Conservation (phyloP, 305 asterid species). For the Solanum hybrid region DNA sequence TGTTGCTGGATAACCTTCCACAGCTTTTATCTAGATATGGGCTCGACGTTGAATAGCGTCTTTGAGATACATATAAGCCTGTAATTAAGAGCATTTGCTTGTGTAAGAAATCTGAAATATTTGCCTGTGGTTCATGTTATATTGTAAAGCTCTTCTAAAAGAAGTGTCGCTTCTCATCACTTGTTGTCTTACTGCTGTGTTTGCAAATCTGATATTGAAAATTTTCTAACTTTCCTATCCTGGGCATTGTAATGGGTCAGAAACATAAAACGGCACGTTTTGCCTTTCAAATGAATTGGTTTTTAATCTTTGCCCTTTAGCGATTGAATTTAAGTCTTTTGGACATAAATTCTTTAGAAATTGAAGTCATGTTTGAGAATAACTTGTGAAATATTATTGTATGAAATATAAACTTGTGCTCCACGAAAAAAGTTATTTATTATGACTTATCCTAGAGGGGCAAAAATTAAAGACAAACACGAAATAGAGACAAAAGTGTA, state of each 20-base stretch:
- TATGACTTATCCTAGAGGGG: not conserved
- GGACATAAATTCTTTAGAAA: not conserved
- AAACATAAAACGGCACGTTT: not conserved
- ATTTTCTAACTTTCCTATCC: not conserved
- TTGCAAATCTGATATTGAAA: not conserved
- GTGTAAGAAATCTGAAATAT: not conserved
- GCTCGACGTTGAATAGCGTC: constrained; percentile 12
- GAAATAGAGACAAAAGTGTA: not conserved
- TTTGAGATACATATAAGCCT: not conserved
- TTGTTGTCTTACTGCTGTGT: not conserved
- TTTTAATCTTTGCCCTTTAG: not conserved
- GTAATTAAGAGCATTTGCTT: not conserved
- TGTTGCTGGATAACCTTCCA: constrained; percentile 78
- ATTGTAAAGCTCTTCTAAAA: not conserved
- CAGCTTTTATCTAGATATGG: constrained; percentile 39
- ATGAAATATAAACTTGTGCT: not conserved
- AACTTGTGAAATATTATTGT: not conserved
- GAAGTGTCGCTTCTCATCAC: not conserved
- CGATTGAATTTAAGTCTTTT: not conserved
- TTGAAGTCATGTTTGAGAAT: not conserved
- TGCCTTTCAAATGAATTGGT: not conserved
- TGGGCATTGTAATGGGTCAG: not conserved
- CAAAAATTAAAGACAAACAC: not conserved
- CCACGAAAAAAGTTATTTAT: not conserved
- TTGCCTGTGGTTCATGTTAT: not conserved